Evolutionary conservation across 345 rosid genomes (phyloP), one percentile per base, ranked within the genome.

Genomic region (Moricandia arvensis): DNA sequence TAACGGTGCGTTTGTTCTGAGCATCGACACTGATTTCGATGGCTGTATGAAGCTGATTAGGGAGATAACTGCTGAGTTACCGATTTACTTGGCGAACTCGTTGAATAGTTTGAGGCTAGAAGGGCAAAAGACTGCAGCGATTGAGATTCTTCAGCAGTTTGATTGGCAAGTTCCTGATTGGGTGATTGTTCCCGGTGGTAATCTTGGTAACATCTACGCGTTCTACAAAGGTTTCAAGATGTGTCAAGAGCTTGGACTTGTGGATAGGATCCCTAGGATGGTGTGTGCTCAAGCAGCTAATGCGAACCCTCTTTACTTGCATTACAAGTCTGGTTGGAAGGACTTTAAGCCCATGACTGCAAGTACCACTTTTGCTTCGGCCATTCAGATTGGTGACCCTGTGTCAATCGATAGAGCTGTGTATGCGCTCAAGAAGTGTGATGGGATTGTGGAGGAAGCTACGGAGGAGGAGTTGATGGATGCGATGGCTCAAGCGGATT

Each of bases 111-210:
- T 93, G 69, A 88, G 98, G 74, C 79, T 93, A 3, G 98, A 93
- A 82, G 97, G 98, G 47, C 98, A 93, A 65, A 90, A 93, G 59
- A 93, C 97, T 5, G 97, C 97, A 24, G 98, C 97, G 0, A 87
- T 93, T 2, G 97, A 93, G 87, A 93, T 93, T 65, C 68, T 93
- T 79, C 98, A 93, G 87, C 98, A 93, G 83, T 90, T 90, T 69
- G 89, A 93, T 58, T 93, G 98, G 97, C 85, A 88, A 71, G 97
- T 93, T 45, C 98, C 98, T 0, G 96, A 93, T 69, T 93, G 98
- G 98, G 98, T 93, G 26, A 88, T 93, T n/a, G 89, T 93, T 54
- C 98, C 97, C 0, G 98, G 98, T 41, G 97, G 97, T 8, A 93
- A 93, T 64, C 79, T 93, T 12, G 98, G 98, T 3, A 93, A 93